These are phyloP conservation scores for Hammondia hammondi DNA, from an alignment of 169 alveolate species.

Conservation along the genomic window DNA sequence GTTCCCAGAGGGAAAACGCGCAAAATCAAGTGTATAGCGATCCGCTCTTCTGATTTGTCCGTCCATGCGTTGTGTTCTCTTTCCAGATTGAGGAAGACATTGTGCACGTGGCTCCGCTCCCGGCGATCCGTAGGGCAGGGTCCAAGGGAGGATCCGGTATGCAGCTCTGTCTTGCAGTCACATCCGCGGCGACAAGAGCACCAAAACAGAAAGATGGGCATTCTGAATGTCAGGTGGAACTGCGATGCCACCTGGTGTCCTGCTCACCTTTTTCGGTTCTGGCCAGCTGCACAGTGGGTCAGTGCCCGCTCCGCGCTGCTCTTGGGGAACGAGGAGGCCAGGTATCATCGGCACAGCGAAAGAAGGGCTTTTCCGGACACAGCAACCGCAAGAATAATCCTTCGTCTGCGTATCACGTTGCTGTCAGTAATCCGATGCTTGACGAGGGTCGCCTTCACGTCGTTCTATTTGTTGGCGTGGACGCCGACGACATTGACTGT, in stretches of 20 bases:
- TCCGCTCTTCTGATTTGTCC: background rate
- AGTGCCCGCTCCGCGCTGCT: background rate
- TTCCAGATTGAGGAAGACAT: background rate
- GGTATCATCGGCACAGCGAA: background rate
- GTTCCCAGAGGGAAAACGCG: background rate
- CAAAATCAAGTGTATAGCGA: background rate
- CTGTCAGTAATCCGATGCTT: background rate
- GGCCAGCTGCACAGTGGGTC: background rate
- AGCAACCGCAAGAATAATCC: background rate
- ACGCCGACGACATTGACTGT: background rate
- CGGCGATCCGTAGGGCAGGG: background rate
- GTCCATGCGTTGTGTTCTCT: background rate
- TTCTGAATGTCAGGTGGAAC: background rate
- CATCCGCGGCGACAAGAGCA: background rate
- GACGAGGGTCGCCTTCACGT: background rate
- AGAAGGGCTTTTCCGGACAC: background rate
- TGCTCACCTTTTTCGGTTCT: background rate
- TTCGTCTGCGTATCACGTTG: background rate
- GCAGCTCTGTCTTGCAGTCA: background rate
- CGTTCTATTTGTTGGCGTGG: background rate
- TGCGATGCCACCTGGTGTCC: conserved; percentile 11
- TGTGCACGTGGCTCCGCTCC: conserved; percentile 1
- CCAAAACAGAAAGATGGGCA: background rate
- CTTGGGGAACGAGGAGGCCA: background rate
- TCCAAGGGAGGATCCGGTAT: background rate